Evolutionary conservation across 2,329 filamentous ascomycete species (phyloP).

Genomic region (Fusarium udum): DNA sequence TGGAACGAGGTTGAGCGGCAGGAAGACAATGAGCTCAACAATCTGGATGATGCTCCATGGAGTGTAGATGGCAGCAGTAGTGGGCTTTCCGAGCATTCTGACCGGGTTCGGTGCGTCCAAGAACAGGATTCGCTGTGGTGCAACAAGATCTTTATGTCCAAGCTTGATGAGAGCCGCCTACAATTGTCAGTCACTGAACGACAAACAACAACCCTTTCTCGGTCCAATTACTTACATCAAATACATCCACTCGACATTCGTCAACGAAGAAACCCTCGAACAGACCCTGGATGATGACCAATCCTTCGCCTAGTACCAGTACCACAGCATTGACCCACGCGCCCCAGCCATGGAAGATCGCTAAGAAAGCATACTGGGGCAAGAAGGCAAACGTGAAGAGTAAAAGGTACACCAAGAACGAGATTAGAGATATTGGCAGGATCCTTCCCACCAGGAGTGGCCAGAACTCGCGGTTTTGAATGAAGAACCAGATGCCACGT

Average conservation of each 20-base stretch:
- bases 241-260: constrained; percentile 80
- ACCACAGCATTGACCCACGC: constrained; percentile 93
- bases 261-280: constrained; percentile 87
- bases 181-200: constrained; percentile 4
- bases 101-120: constrained; percentile 76
- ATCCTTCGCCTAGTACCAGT: constrained; percentile 83
- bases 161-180: constrained; percentile 78
- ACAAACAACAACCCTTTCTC: not conserved
- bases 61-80: constrained; percentile 78
- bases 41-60: constrained; percentile 95
- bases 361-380: constrained; percentile 87
- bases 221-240: constrained; percentile 69
- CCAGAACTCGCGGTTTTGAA: constrained; percentile 79
- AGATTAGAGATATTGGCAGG: constrained; percentile 83
- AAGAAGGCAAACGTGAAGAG: constrained; percentile 90
- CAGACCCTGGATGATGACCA: constrained; percentile 73
- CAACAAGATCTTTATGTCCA: constrained; percentile 74
- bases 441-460: constrained; percentile 82
- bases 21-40: constrained; percentile 79
- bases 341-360: constrained; percentile 85
- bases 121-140: constrained; percentile 71
- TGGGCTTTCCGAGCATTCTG: constrained; percentile 84
- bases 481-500: constrained; percentile 84
- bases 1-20: constrained; percentile 89
- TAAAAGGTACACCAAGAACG: constrained; percentile 81